Evolutionary conservation across 306 rosid species (phyloP), one percentile per base, ranked within the genome.

Genomic region (Lagenaria siceraria): DNA sequence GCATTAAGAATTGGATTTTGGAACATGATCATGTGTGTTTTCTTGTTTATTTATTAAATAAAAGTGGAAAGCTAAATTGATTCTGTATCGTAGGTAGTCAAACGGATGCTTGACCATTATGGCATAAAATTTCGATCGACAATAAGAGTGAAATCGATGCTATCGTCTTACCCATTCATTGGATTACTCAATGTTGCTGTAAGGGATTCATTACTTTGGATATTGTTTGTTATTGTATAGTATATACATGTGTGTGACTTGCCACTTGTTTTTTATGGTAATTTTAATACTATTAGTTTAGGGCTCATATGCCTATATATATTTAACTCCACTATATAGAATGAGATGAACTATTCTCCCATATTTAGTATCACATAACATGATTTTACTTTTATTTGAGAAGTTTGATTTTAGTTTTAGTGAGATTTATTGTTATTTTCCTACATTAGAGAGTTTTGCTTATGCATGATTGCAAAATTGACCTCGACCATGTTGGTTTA

Each of bases 151-250:
- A 74, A 14, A 71, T 11, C 9, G 12, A 55, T 86, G 84, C 84
- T 85, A 72, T 82, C 82, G 4, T 73, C 84, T 42, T 84, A 89
- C 84, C 98, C 97, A 74, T 88, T 94, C 79, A 71, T 81, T 82
- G 93, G 90, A 81, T 77, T 95, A 73, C 86, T 95, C 74, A 89
- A 92, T 86, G 86, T 86, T 78, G 97, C 96, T 80, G 98, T 95
- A 88, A 90, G 98, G 82, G 70, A 76, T 18, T 64, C 78, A 58
- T 60, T 77, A 36, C 31, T 22, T 77, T 38, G 19, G 17, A 12
- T 60, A 35, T 59, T 52, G 17, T 49, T 70, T 35, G 11, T 19
- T 62, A 19, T 35, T 7, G 43, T 27, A 19, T 35, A 17, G 43
- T 27, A 7, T 35, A 10, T 49, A 15, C 18, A 35, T 33, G 31